Conservation (phyloP, 176 grass and related monocot genomes). For the Tuctoria greenei region DNA sequence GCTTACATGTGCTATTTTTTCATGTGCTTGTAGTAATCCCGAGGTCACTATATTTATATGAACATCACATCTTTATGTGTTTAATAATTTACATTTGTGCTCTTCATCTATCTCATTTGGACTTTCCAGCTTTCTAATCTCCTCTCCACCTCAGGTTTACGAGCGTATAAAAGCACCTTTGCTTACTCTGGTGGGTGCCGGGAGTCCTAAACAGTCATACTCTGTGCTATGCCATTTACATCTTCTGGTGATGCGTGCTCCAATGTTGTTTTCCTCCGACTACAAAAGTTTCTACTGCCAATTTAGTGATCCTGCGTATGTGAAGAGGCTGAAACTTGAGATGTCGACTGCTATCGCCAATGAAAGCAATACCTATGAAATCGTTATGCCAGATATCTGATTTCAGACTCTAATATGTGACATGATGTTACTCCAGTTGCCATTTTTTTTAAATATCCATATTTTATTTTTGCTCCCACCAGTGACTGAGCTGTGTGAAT, state of each 20-base stretch:
- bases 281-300: conserved; percentile 99
- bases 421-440: conserved; percentile 34
- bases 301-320: conserved; percentile 93
- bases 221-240: conserved; percentile 93
- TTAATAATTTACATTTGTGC: background rate
- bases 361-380: conserved; percentile 99
- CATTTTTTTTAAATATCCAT: conserved; percentile 10
- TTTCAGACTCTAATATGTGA: conserved; percentile 15
- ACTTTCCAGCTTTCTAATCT: conserved; percentile 33
- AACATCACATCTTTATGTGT: conserved; percentile 2
- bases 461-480: conserved; percentile 25
- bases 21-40: background rate
- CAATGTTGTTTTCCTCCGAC: conserved; percentile 95
- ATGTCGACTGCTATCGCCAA: conserved; percentile 99
- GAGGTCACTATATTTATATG: conserved; percentile 5
- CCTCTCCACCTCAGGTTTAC: conserved; percentile 71
- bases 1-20: background rate
- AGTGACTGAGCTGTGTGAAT: conserved; percentile 99
- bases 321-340: conserved; percentile 99
- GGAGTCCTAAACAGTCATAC: conserved; percentile 97
- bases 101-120: conserved; percentile 14
- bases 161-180: conserved; percentile 98
- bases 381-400: conserved; percentile 56
- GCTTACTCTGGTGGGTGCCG: conserved; percentile 95
- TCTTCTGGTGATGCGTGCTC: conserved; percentile 93